Evolutionary conservation across 257 asterid genomes (phyloP), one percentile per base, ranked within the genome.

Genomic region (Catharanthus roseus): DNA sequence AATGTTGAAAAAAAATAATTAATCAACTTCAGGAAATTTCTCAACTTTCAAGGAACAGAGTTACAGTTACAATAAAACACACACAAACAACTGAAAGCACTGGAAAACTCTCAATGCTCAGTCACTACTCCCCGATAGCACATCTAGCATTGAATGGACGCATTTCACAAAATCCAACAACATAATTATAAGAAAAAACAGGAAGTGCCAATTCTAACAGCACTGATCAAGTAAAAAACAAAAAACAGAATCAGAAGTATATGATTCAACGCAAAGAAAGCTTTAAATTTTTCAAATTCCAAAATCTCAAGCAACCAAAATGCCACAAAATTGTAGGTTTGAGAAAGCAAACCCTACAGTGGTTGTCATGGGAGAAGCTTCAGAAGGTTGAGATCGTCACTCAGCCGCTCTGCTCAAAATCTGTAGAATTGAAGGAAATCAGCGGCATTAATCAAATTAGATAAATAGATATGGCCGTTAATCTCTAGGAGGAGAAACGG

Each of bases 221-320:
- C 34, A 39, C 10, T 73, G 65, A 73, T 65, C 55, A 65, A 57
- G 66, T 28, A n/a, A 65, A 24, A 73, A 11, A 36, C 45, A 42
- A n/a, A 28, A 10, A 5, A 38, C 23, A 47, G 34, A 47, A 75
- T 33, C 51, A 19, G 26, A 47, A 33, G 9, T 34, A 15, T 12
- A n/a, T n/a, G n/a, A n/a, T n/a, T n/a, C n/a, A n/a, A n/a, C n/a
- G n/a, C n/a, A n/a, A n/a, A n/a, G n/a, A 29, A 33, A 42, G 28
- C 19, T 28, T 36, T 3, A 12, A 45, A 6, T 2, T 7, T 21
- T n/a, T 16, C 0, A 1, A 34, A 29, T 58, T 29, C 24, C 65
- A 9, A 12, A 58, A 58, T 58, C 65, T 41, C 21, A 58, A 29
- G 23, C 31, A 57, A 57, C 38, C 39, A 13, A 21, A 58, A 19